Evolutionary conservation across 1,139 yeast species (phyloP).

Genomic region (Scheffersomyces illinoinensis): DNA sequence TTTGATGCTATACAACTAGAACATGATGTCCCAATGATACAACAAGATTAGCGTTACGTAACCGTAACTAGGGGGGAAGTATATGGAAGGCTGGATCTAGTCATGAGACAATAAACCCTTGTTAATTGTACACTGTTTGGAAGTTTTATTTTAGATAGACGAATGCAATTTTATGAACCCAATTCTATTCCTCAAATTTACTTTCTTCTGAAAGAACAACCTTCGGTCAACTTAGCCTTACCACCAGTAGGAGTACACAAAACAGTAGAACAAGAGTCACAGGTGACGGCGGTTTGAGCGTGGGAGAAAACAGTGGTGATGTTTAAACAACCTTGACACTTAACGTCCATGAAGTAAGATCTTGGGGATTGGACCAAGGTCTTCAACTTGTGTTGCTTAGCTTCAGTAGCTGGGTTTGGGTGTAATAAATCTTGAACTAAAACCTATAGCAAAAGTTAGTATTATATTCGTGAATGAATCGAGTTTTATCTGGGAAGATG

Average conservation of each 20-base stretch:
- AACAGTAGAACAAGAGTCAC: slow-evolving; percentile 98
- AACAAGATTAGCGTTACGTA: not conserved
- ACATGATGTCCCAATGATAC: not conserved
- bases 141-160: slow-evolving; percentile 4
- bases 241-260: slow-evolving; percentile 99
- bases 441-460: slow-evolving; percentile 24
- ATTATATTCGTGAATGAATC: not conserved
- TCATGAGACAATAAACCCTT: slow-evolving; percentile 5
- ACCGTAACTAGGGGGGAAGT: not conserved
- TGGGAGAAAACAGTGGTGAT: slow-evolving; percentile 99
- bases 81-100: slow-evolving; percentile 1
- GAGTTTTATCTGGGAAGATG: not conserved
- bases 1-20: not conserved
- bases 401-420: slow-evolving; percentile 97
- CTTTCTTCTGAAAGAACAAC: slow-evolving; percentile 99
- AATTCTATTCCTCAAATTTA: slow-evolving; percentile 39
- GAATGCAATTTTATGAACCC: slow-evolving; percentile 1
- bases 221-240: slow-evolving; percentile 99
- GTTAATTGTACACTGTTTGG: slow-evolving; percentile 9
- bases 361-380: slow-evolving; percentile 96
- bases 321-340: slow-evolving; percentile 98
- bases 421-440: slow-evolving; percentile 57
- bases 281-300: slow-evolving; percentile 99
- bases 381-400: slow-evolving; percentile 96
- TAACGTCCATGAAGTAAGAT: slow-evolving; percentile 99